phyloP scores from a whole-genome alignment of 257 asterid genomes.

The Solanum neorickii region DNA sequence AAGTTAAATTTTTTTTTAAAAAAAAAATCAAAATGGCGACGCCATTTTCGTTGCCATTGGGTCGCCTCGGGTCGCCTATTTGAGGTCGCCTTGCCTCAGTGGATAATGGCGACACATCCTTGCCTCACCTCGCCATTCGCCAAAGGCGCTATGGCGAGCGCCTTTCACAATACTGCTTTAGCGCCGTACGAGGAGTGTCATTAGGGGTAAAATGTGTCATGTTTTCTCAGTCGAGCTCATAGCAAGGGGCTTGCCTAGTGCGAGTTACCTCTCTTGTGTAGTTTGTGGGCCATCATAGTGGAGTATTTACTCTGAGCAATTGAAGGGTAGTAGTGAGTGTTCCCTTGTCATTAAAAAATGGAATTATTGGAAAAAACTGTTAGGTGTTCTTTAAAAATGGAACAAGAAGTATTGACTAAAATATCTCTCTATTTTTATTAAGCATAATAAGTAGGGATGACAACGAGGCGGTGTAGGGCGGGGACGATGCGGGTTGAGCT shows the following conservation, averaged over 20 bases:
- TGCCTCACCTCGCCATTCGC: too few relatives aligned
- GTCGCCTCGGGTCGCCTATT: too few relatives aligned
- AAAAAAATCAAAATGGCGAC: too few relatives aligned
- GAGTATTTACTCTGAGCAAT: background rate
- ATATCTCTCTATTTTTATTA: background rate
- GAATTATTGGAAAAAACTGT: background rate
- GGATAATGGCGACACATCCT: too few relatives aligned
- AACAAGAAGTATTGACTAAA: background rate
- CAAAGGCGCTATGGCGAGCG: too few relatives aligned
- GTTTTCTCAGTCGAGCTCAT: too few relatives aligned
- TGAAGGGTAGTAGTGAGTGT: background rate
- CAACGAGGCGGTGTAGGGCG: too few relatives aligned
- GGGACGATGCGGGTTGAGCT: too few relatives aligned
- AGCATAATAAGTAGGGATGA: background rate
- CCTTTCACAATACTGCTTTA: too few relatives aligned
- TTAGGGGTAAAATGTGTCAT: background rate
- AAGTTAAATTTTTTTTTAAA: too few relatives aligned
- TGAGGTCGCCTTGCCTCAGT: too few relatives aligned
- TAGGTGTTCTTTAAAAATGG: background rate
- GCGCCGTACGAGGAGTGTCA: background rate
- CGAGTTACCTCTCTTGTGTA: background rate
- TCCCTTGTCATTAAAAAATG: background rate
- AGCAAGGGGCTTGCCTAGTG: background rate
- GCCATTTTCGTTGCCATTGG: too few relatives aligned
- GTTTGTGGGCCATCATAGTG: background rate